Base-by-base conservation (phyloP, 140 eudicot genomes). In the Oenanthe javanica region DNA sequence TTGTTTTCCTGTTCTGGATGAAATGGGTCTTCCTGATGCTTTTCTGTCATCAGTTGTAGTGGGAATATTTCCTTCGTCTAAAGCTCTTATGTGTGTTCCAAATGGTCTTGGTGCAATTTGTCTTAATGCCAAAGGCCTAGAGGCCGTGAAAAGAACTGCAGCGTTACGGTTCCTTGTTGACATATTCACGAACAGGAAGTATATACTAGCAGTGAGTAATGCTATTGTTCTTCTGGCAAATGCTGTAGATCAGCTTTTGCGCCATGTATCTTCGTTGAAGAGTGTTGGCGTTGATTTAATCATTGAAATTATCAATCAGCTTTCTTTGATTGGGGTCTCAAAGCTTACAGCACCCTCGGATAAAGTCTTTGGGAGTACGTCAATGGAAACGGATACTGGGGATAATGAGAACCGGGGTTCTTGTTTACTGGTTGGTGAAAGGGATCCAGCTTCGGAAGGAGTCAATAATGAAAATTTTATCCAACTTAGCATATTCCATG, bases 101-200 rank as follows among this genome's bases (percentile, higher is more conserved):
- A 88, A 91, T 84, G 97, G 99, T 77, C 90, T 96, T 49, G 98
- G 96, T 67, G 99, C 99, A 59, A 87, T 96, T 81, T 96, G 99
- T 85, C 93, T 96, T 31, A 93, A 96, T 78, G 81, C 93, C 45
- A 96, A 96, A 85, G 99, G 99, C 31, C 82, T 96, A 52, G 98
- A 93, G 79, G 84, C 96, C 23, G 97, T 96, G 73, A 96, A 79
- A 83, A 97, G 87, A 81, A 87, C 87, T 51, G 83, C 97, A 81
- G 96, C 92, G 1, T 82, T 96, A 54, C 86, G 90, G 77, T 96
- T 91, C 84, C 90, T 96, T 82, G 88, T 96, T 55, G 92, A 91
- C 70, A 83, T 88, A 61, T 96, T 96, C 71, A 91, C 98, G 3
- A 85, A 86, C 79, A 93, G 84, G 80, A 93, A 87, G 72, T 96